Percentiles rank a stretch among this genome's conserved stretches.
Evolutionary conservation across 306 rosid genomes (phyloP).

Genomic region (Acacia crassicarpa): DNA sequence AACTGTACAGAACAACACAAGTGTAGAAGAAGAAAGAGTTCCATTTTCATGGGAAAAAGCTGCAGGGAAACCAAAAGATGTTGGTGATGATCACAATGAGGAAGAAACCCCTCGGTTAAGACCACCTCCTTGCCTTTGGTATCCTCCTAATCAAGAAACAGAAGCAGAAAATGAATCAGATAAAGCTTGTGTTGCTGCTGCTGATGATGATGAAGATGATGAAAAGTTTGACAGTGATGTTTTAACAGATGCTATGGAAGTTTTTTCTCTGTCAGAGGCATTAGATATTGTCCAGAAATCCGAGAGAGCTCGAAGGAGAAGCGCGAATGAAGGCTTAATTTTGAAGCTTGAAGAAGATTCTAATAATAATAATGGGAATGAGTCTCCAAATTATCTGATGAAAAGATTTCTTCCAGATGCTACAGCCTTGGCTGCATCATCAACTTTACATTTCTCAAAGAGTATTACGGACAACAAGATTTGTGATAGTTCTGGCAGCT

Average conservation of each 20-base stretch:
- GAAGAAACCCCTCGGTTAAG: slow-evolving; percentile 53
- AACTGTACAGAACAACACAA: slow-evolving; percentile 24
- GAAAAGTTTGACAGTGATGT: background rate
- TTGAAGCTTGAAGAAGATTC: slow-evolving; percentile 55
- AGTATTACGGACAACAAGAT: slow-evolving; percentile 24
- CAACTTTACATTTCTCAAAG: slow-evolving; percentile 35
- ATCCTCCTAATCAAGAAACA: slow-evolving; percentile 24
- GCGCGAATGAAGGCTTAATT: slow-evolving; percentile 34
- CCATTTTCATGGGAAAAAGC: slow-evolving; percentile 90
- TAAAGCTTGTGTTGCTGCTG: slow-evolving; percentile 3
- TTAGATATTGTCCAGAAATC: slow-evolving; percentile 71
- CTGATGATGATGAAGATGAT: background rate
- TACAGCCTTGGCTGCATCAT: slow-evolving; percentile 70
- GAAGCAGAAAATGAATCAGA: background rate
- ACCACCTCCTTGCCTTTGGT: slow-evolving; percentile 61
- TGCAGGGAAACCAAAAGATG: slow-evolving; percentile 70
- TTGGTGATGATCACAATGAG: background rate
- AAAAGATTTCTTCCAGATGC: slow-evolving; percentile 90
- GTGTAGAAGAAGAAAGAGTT: slow-evolving; percentile 54
- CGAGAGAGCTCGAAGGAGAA: slow-evolving; percentile 34
- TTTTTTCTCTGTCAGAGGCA: slow-evolving; percentile 78
- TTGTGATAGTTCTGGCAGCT: slow-evolving; percentile 25
- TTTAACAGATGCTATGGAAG: slow-evolving; percentile 57
- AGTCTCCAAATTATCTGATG: slow-evolving; percentile 69
- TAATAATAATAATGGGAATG: slow-evolving; percentile 37